A percentile compares a stretch with the other conserved stretches of the same genome.
Evolutionary conservation across 2,329 filamentous ascomycete genomes (phyloP).

Genomic region (Verticillium tricorpus): DNA sequence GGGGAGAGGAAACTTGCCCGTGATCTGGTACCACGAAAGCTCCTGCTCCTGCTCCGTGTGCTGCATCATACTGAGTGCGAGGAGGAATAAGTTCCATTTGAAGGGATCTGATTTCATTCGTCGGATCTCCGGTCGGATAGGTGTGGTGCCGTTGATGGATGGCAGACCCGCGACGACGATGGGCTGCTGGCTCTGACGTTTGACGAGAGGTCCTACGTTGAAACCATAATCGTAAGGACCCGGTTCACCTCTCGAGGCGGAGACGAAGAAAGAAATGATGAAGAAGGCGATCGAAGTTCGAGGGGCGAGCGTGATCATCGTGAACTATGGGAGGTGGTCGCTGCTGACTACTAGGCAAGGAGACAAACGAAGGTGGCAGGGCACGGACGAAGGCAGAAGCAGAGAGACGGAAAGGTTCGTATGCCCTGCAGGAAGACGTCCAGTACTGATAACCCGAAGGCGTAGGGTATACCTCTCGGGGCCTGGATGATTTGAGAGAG

Average conservation of each 20-base stretch:
- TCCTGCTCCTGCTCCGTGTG: conserved; percentile 55
- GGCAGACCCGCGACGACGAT: conserved; percentile 41
- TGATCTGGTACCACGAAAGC: conserved; percentile 74
- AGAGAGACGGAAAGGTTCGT: too few relatives aligned
- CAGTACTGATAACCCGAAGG: background rate
- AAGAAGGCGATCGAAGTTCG: background rate
- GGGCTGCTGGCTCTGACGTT: conserved; percentile 30
- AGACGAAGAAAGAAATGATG: background rate
- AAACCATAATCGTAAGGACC: conserved; percentile 47
- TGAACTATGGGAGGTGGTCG: background rate
- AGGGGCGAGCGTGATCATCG: background rate
- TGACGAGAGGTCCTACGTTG: conserved; percentile 32
- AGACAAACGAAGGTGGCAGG: background rate
- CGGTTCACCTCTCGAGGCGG: background rate
- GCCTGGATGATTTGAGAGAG: background rate
- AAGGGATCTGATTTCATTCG: conserved; percentile 59
- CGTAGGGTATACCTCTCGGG: background rate
- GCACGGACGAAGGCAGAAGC: background rate
- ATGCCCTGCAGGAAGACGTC: background rate
- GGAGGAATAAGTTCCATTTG: conserved; percentile 71
- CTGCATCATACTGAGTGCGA: conserved; percentile 71
- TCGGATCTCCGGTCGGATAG: conserved; percentile 61
- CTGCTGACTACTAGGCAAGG: background rate
- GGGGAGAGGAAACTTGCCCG: conserved; percentile 46
- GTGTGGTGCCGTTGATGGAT: conserved; percentile 33